A percentile compares a stretch with the other conserved stretches of the same genome.
Evolutionary conservation across 768 basidiomycete species (phyloP).

Genomic region (Leccinellum albellum): DNA sequence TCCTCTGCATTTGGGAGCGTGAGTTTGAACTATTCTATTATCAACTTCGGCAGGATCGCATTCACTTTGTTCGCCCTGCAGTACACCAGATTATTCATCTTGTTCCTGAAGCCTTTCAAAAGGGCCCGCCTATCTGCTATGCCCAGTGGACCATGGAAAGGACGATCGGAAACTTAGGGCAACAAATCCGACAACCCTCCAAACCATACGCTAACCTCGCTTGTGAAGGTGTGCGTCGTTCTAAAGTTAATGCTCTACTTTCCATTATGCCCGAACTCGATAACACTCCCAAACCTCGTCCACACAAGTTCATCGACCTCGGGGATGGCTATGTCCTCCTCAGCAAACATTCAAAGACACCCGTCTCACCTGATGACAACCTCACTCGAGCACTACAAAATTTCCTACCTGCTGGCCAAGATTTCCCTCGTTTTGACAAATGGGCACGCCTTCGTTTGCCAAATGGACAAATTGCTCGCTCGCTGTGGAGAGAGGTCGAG

Average conservation of each 20-base stretch:
- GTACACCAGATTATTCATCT: constrained; percentile 30
- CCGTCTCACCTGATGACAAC: neutral
- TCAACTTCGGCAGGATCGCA: constrained; percentile 13
- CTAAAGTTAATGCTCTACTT: neutral
- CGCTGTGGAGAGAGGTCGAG: constrained; percentile 1
- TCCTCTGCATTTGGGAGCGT: constrained; percentile 21
- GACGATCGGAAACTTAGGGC: neutral
- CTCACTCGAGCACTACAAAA: neutral
- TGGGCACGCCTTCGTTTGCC: constrained; percentile 17
- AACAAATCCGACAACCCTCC: neutral
- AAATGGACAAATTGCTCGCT: constrained; percentile 22
- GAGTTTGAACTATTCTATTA: constrained; percentile 32
- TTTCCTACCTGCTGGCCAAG: neutral
- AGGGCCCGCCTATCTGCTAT: neutral
- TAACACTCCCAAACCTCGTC: neutral
- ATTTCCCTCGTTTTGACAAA: neutral
- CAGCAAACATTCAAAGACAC: neutral
- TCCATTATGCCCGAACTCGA: neutral
- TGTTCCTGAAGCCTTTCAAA: neutral
- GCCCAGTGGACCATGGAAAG: constrained; percentile 4
- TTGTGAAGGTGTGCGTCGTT: neutral
- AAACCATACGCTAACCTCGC: neutral
- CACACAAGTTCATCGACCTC: neutral
- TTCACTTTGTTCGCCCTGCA: constrained; percentile 31
- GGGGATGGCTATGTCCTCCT: neutral